phyloP scores from a whole-genome alignment of 345 rosid species.

The Citrus medica region DNA sequence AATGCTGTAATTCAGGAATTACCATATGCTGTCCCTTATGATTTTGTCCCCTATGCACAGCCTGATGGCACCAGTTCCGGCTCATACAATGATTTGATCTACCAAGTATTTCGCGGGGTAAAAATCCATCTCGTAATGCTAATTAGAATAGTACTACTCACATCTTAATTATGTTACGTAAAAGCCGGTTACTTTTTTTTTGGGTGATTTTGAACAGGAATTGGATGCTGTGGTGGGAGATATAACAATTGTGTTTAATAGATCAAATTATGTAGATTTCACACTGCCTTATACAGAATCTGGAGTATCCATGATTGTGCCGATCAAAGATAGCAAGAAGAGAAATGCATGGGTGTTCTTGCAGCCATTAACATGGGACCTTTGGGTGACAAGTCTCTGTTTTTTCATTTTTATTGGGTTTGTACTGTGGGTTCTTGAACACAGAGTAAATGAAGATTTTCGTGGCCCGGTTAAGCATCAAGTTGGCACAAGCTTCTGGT shows the following conservation, averaged over 20 bases:
- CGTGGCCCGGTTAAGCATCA: slow-evolving; percentile 45
- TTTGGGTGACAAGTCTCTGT: slow-evolving; percentile 55
- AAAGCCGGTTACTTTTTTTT: neutral
- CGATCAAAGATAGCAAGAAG: slow-evolving; percentile 27
- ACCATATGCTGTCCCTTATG: slow-evolving; percentile 44
- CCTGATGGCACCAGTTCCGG: slow-evolving; percentile 22
- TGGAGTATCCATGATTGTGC: slow-evolving; percentile 71
- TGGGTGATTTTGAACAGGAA: slow-evolving; percentile 18
- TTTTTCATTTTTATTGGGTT: slow-evolving; percentile 58
- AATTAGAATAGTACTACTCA: no score
- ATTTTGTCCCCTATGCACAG: slow-evolving; percentile 25
- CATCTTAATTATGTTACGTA: neutral
- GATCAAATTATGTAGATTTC: slow-evolving; percentile 54
- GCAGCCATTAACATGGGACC: slow-evolving; percentile 55
- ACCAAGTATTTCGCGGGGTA: slow-evolving; percentile 47
- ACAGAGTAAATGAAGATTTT: slow-evolving; percentile 62
- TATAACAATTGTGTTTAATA: slow-evolving; percentile 41
- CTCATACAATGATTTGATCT: slow-evolving; percentile 31
- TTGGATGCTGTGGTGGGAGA: slow-evolving; percentile 70
- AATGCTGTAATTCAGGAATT: slow-evolving; percentile 32
- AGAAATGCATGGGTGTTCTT: slow-evolving; percentile 65
- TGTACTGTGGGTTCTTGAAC: slow-evolving; percentile 70
- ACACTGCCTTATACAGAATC: slow-evolving; percentile 67
- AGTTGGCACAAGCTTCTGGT: slow-evolving; percentile 57
- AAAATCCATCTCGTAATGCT: neutral